Evolutionary conservation across 768 basidiomycete species (phyloP).

Genomic region (Imleria badia): DNA sequence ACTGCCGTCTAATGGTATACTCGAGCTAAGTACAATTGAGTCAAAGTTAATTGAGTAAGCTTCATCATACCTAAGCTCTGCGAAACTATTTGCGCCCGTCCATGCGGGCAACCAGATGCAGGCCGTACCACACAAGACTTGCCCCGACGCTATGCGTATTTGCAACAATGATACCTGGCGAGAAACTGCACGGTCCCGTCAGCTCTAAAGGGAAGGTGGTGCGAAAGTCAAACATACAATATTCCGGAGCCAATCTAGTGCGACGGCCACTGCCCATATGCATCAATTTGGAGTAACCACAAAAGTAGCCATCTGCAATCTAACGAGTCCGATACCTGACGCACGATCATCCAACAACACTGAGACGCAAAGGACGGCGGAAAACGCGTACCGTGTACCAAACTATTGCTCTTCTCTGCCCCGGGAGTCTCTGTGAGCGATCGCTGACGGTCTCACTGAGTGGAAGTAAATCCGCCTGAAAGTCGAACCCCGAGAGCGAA

Average conservation of each 20-base stretch:
- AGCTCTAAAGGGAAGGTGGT: not conserved
- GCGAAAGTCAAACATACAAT: conserved; percentile 57
- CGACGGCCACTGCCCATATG: conserved; percentile 1
- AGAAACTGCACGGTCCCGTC: conserved; percentile 55
- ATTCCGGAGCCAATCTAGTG: conserved; percentile 87
- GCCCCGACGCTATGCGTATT: conserved; percentile 90
- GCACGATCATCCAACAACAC: conserved; percentile 7
- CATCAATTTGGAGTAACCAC: not conserved
- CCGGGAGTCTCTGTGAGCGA: conserved; percentile 49
- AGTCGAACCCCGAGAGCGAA: conserved; percentile 76
- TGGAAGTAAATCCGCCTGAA: conserved; percentile 74
- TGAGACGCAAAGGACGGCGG: not conserved
- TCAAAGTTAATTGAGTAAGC: too few relatives aligned
- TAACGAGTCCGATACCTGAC: conserved; percentile 81
- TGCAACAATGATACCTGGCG: conserved; percentile 88
- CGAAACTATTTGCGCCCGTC: conserved; percentile 95
- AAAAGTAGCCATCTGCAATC: conserved; percentile 62
- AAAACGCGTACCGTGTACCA: conserved; percentile 66
- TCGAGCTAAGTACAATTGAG: conserved; percentile 21
- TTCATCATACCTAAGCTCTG: conserved; percentile 78
- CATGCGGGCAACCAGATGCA: conserved; percentile 77
- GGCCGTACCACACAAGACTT: conserved; percentile 85
- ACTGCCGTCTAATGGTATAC: conserved; percentile 46
- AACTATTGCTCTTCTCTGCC: conserved; percentile 70
- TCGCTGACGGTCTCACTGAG: conserved; percentile 77